Evolutionary conservation across 1,284 basidiomycete genomes (phyloP).

Genomic region (Megacollybia platyphylla): DNA sequence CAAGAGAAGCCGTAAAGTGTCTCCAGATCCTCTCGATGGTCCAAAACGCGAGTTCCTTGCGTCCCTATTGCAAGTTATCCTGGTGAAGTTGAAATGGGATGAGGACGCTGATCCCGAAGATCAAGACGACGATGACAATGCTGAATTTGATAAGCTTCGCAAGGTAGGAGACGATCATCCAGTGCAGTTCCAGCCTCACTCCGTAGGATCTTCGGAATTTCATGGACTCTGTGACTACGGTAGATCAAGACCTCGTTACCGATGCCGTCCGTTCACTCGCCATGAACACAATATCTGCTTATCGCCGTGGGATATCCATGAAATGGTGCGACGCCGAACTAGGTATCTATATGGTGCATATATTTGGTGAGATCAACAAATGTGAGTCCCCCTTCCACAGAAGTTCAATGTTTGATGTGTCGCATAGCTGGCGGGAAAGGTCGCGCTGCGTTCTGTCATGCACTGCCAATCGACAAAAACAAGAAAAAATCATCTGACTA

Average conservation of each 20-base stretch:
- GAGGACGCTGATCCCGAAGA: conserved; percentile 72
- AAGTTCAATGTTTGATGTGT: conserved; percentile 4
- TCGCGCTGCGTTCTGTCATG: conserved; percentile 61
- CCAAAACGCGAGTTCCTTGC: conserved; percentile 73
- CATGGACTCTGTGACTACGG: conserved; percentile 69
- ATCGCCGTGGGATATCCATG: conserved; percentile 43
- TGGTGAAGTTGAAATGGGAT: conserved; percentile 92
- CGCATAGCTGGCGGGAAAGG: conserved; percentile 56
- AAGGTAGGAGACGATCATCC: conserved; percentile 38
- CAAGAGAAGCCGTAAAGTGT: conserved; percentile 64
- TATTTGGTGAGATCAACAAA: conserved; percentile 89
- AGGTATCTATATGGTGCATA: conserved; percentile 83
- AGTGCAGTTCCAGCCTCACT: neutral
- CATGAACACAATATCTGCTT: conserved; percentile 60
- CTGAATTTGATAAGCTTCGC: conserved; percentile 77
- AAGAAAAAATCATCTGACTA: conserved; percentile 64
- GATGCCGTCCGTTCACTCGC: conserved; percentile 62
- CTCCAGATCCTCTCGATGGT: conserved; percentile 54
- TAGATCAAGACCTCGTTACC: conserved; percentile 76
- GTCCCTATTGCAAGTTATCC: conserved; percentile 68
- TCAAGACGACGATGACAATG: conserved; percentile 81
- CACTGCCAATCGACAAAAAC: conserved; percentile 53
- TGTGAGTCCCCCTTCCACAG: conserved; percentile 24
- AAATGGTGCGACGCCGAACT: conserved; percentile 95
- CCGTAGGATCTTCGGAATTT: conserved; percentile 71